Base-by-base conservation (phyloP, 2,329 filamentous ascomycete genomes). In the Aspergillus ustus region DNA sequence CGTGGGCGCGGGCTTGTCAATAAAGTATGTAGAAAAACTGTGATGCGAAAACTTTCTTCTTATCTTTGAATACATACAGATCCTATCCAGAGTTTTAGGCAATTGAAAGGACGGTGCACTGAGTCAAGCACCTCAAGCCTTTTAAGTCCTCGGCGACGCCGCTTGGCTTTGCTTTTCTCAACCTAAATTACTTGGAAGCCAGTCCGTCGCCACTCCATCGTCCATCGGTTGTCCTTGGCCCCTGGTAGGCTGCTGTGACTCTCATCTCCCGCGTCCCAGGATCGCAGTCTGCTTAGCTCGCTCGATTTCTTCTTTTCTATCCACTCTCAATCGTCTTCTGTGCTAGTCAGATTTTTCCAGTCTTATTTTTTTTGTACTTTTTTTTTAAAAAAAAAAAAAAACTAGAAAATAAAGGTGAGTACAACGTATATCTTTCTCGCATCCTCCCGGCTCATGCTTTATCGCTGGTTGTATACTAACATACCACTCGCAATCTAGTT, bases 361-460 rank as follows among this genome's bases (percentile, higher is more conserved):
- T 50, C 63, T 52, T 56, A 50, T 43, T 66, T 49, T 40, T 40
- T 66, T 49, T 64, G 64, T 54, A 28, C 37, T 40, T 50, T 57
- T 51, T 45, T 31, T 44, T 28, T n/a, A 37, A 46, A 34, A 57
- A 46, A n/a, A n/a, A n/a, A n/a, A n/a, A n/a, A n/a, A n/a, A n/a
- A n/a, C n/a, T n/a, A n/a, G n/a, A n/a, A n/a, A 57, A 46, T 45
- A 50, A 57, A 45, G 44, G 19, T 20, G 25, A 2, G 49, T 19
- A 28, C 28, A 48, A 51, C 31, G n/a, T n/a, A n/a, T n/a, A n/a
- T n/a, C n/a, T n/a, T n/a, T 20, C 28, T n/a, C 29, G 13, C 22
- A 31, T 34, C 11, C 48, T 61, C 46, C 22, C 29, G n/a, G 25
- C 22, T 45, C 34, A 55, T 46, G 45, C 34, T 51, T 28, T 46